Percentiles rank a stretch among this genome's conserved stretches.
Evolutionary conservation across 2,329 filamentous ascomycete species (phyloP).

Genomic region (Zymoseptoria tritici): DNA sequence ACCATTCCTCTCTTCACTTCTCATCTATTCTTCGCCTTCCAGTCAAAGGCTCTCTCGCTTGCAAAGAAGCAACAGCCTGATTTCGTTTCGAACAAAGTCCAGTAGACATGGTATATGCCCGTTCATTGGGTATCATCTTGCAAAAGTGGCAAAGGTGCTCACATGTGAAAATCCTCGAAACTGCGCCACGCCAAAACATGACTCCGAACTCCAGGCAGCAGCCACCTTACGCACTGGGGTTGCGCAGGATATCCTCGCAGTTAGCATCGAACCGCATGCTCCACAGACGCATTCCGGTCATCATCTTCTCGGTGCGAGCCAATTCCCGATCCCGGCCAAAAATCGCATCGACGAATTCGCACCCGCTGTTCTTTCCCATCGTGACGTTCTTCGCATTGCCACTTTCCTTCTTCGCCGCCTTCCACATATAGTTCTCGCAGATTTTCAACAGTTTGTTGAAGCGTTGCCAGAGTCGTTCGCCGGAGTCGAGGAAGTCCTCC

Average conservation of each 20-base stretch:
- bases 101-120: neutral
- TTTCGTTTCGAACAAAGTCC: neutral
- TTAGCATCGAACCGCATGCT: slow-evolving; percentile 92
- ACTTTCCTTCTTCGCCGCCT: slow-evolving; percentile 66
- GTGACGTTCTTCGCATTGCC: slow-evolving; percentile 56
- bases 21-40: neutral
- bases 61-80: neutral
- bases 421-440: slow-evolving; percentile 93
- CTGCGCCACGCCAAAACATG: neutral
- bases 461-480: slow-evolving; percentile 77
- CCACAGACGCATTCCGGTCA: slow-evolving; percentile 82
- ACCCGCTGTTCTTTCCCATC: slow-evolving; percentile 86
- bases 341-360: slow-evolving; percentile 92
- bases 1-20: neutral
- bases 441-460: slow-evolving; percentile 80
- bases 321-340: slow-evolving; percentile 88
- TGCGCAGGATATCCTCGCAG: slow-evolving; percentile 76
- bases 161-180: neutral
- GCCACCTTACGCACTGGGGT: slow-evolving; percentile 36
- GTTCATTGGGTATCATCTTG: neutral
- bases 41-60: neutral
- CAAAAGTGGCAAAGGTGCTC: neutral
- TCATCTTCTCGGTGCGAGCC: slow-evolving; percentile 83
- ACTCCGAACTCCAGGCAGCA: slow-evolving; percentile 18
- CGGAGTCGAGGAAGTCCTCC: slow-evolving; percentile 82